These are phyloP conservation scores for Penicillium sp. DNA, from an alignment of 2,329 filamentous ascomycete species.

Conservation along the genomic window DNA sequence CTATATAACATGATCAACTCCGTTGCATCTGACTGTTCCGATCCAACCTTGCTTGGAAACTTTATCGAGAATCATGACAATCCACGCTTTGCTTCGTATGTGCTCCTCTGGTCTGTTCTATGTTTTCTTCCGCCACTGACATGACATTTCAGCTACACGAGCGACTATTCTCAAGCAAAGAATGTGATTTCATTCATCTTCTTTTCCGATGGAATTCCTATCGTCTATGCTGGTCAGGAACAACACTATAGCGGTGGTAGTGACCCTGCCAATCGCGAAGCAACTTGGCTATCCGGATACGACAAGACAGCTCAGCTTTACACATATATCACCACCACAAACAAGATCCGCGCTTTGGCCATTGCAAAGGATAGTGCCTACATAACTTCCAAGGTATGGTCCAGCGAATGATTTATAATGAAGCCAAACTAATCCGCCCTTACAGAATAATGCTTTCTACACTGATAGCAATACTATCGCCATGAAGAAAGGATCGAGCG, in stretches of 20 bases:
- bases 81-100: slow-evolving; percentile 57
- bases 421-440: not conserved
- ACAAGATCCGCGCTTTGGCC: slow-evolving; percentile 57
- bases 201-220: slow-evolving; percentile 66
- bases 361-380: slow-evolving; percentile 48
- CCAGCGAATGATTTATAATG: no score
- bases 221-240: slow-evolving; percentile 72
- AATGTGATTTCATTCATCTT: slow-evolving; percentile 68
- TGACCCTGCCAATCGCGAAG: slow-evolving; percentile 61
- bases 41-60: slow-evolving; percentile 58
- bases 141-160: slow-evolving; percentile 34
- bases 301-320: slow-evolving; percentile 57
- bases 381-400: slow-evolving; percentile 45
- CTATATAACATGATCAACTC: slow-evolving; percentile 45
- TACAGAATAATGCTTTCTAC: slow-evolving; percentile 51
- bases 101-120: not conserved
- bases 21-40: slow-evolving; percentile 43
- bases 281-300: slow-evolving; percentile 63
- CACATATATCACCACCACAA: slow-evolving; percentile 55
- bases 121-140: not conserved
- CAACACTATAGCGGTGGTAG: slow-evolving; percentile 64
- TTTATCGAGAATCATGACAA: slow-evolving; percentile 70
- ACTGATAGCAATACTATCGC: slow-evolving; percentile 52
- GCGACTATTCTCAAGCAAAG: slow-evolving; percentile 57
- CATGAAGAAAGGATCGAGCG: slow-evolving; percentile 52